phyloP scores from a whole-genome alignment of 257 asterid species.

The Jasminum sambac region DNA sequence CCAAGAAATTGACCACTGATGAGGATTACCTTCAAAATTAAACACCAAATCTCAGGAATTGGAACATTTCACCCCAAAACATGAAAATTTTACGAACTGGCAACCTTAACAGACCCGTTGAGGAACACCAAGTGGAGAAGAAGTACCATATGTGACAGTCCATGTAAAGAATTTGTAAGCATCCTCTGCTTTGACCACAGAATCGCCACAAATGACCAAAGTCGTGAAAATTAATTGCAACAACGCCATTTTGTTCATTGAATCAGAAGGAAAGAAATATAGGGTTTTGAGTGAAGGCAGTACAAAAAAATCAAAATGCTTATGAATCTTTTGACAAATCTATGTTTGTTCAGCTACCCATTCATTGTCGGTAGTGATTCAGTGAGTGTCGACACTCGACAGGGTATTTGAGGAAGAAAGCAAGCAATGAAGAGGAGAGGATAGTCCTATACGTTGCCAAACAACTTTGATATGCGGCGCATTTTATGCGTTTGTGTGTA shows the following conservation, averaged over 20 bases:
- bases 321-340: constrained; percentile 29
- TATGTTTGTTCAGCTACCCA: constrained; percentile 18
- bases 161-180: constrained; percentile 77
- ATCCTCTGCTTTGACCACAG: constrained; percentile 71
- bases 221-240: constrained; percentile 32
- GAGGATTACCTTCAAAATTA: constrained; percentile 66
- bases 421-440: not conserved
- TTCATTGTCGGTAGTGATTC: constrained; percentile 2
- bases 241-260: constrained; percentile 48
- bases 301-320: constrained; percentile 32
- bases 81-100: not conserved
- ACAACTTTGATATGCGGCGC: constrained; percentile 37
- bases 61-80: not conserved
- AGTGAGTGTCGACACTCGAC: constrained; percentile 1
- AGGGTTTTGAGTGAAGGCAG: constrained; percentile 32
- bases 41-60: constrained; percentile 16
- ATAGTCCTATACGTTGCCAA: constrained; percentile 1
- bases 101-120: constrained; percentile 57
- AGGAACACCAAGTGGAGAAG: constrained; percentile 74
- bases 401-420: constrained; percentile 14
- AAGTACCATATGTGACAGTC: constrained; percentile 80
- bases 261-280: constrained; percentile 27
- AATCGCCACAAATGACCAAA: constrained; percentile 46
- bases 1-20: constrained; percentile 96
- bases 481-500: constrained; percentile 65